Evolutionary conservation across 306 rosid species (phyloP), one percentile per base, ranked within the genome.

Genomic region (Ammopiptanthus mongolicus): DNA sequence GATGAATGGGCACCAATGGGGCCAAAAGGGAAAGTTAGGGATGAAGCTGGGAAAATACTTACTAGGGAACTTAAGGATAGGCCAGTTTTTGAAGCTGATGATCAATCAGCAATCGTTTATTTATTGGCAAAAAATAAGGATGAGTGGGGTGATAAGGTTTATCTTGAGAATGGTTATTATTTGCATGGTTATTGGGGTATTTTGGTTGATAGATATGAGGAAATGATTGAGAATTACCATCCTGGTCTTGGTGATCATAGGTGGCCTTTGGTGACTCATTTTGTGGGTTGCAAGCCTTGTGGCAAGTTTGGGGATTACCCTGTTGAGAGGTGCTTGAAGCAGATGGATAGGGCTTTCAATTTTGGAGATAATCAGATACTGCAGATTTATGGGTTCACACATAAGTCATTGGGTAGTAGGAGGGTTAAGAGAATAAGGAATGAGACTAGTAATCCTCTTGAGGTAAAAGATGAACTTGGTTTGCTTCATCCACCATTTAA

Each of bases 251-350:
- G 98, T 1, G 98, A 93, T 13, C 93, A 93, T 65, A 68, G 98
- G 39, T 93, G 98, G 98, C 98, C 98, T 0, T 81, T 93, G 66
- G 98, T 93, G 75, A 93, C 98, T 18, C 98, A 93, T 66, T 93
- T 93, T 37, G 98, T 93, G 52, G 98, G 98, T 23, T 93, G 98
- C 71, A 93, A 93, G 77, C 98, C 98, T 13, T 93, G 98, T 60
- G 98, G 93, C 70, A 93, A 91, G 65, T 89, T 91, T 18, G 98
- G 98, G 23, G 98, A 93, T 77, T 91, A 93, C 61, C 89, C 97
- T 0, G 93, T 93, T 17, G 96, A 91, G 77, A 82, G 93, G 71
- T 93, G 97, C 71, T 31, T 93, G 88, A 93, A 77, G 81, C 97
- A 91, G 33, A 93, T 93, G 98, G 98, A 93, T 13, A 74, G 98